These are phyloP conservation scores for Hypoxylon sp. DNA, from an alignment of 2,329 filamentous ascomycete genomes.

Conservation along the genomic window DNA sequence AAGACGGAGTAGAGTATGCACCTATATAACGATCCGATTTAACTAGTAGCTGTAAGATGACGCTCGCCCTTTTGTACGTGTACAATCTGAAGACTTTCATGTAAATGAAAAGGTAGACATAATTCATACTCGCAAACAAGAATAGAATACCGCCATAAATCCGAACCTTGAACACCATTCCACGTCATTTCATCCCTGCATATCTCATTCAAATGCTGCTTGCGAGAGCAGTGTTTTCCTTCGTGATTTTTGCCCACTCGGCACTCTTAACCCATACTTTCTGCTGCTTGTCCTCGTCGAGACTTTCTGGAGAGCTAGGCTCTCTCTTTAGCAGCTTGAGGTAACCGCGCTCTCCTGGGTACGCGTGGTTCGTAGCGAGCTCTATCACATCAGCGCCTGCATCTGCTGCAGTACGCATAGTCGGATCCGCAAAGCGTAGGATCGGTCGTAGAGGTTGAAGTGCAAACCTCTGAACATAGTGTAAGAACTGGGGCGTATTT, in stretches of 20 bases:
- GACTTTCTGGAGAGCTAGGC: slow-evolving; percentile 46
- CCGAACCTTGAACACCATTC: not conserved
- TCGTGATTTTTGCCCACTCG: slow-evolving; percentile 47
- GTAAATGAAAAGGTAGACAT: slow-evolving; percentile 2
- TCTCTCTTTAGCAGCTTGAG: slow-evolving; percentile 45
- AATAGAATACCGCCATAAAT: slow-evolving; percentile 3
- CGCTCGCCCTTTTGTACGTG: slow-evolving; percentile 5
- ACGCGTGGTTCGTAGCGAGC: slow-evolving; percentile 42
- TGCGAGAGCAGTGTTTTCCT: slow-evolving; percentile 41
- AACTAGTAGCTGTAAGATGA: slow-evolving; percentile 1
- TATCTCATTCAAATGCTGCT: slow-evolving; percentile 21
- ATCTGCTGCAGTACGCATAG: slow-evolving; percentile 49
- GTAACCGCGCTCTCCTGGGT: slow-evolving; percentile 55
- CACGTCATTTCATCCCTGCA: not conserved
- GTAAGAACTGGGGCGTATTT: slow-evolving; percentile 53
- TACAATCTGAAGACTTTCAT: not conserved
- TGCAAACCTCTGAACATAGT: slow-evolving; percentile 48
- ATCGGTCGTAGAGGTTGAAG: slow-evolving; percentile 49
- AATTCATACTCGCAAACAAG: slow-evolving; percentile 1
- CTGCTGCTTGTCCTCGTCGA: slow-evolving; percentile 47
- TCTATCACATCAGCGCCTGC: slow-evolving; percentile 48
- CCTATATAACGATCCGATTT: not conserved
- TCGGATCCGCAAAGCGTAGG: slow-evolving; percentile 53
- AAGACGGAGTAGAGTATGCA: slow-evolving; percentile 21
- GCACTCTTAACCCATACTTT: slow-evolving; percentile 47